phyloP scores from a whole-genome alignment of 2,329 filamentous ascomycete genomes.

The Chrysoporthe austroafricana region DNA sequence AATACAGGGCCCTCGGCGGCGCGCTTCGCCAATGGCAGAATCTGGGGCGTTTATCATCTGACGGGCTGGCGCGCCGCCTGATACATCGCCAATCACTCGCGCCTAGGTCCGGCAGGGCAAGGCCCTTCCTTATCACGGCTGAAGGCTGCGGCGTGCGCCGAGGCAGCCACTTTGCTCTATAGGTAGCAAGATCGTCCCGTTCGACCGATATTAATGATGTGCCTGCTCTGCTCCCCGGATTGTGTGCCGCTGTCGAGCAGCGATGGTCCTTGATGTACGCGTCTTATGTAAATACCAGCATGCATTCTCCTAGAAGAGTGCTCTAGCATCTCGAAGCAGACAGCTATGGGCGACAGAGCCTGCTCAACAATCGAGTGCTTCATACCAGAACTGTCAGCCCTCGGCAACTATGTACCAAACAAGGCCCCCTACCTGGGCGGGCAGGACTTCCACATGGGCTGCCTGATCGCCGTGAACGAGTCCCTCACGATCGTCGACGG shows the following conservation, averaged over 20 bases:
- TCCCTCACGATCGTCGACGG: neutral
- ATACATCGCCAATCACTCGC: too few species aligned
- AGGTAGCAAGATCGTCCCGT: neutral
- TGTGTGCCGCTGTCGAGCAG: too few species aligned
- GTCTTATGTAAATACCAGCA: too few species aligned
- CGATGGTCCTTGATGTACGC: too few species aligned
- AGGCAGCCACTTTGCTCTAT: neutral
- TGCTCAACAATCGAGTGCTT: neutral
- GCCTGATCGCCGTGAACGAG: conserved; percentile 5
- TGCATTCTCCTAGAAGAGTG: too few species aligned
- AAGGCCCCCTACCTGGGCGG: neutral
- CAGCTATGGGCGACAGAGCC: neutral
- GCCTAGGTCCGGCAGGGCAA: too few species aligned
- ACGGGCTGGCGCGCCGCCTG: too few species aligned
- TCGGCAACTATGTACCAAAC: neutral
- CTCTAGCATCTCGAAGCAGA: neutral
- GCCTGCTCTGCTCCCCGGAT: too few species aligned
- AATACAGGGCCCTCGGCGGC: too few species aligned
- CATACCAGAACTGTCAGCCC: neutral
- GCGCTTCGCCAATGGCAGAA: too few species aligned
- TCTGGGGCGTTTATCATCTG: too few species aligned
- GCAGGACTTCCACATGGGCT: conserved; percentile 4
- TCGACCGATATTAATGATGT: too few species aligned
- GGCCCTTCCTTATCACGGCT: neutral
- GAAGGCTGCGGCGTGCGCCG: neutral